Base-by-base conservation (phyloP, 148 eudicot species). In the Camellia japonica region DNA sequence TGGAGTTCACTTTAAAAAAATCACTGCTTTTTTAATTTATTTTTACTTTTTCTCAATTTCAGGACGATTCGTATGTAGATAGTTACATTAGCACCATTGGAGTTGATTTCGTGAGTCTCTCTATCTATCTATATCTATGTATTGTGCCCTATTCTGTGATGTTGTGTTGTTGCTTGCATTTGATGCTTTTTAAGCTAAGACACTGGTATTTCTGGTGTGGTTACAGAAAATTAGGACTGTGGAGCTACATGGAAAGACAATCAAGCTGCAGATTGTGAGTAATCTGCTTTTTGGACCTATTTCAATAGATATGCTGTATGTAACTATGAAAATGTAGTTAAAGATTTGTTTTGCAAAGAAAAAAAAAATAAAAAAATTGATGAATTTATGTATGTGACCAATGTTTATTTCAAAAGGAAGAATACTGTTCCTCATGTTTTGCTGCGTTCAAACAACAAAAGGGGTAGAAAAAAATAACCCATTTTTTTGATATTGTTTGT, bases 11-110 rank as follows among this genome's bases (percentile, higher is more conserved):
- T 71, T 71, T 23, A 4, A 23, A 71, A 20, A 71, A 12, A 67
- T 75, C 15, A 38, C 42, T 79, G 12, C 6, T 51, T 30, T 68
- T 68, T 30, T 30, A 30, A 7, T 49, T 49, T 4, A 7, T 7
- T 60, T 13, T 42, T 11, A 12, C 49, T 75, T 10, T 58, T 83
- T 52, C 51, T 30, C 79, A 38, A 15, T 82, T 84, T 75, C 85
- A 92, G 97, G 97, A 92, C 82, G 94, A 91, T 82, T 90, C 93
- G 2, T 93, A 93, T 78, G 94, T 93, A 54, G 97, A 93, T 72
- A 93, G 97, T 85, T 93, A 93, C 87, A 93, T 91, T 66, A 93
- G 97, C 87, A 93, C 97, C 49, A 93, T 93, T 72, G 97, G 97
- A 64, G 97, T 93, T 83, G 97, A 93, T 87, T 93, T 93, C 75